Evolutionary conservation across 805 yeast species (phyloP), one percentile per base, ranked within the genome.

Genomic region (Torulaspora gathmanii): DNA sequence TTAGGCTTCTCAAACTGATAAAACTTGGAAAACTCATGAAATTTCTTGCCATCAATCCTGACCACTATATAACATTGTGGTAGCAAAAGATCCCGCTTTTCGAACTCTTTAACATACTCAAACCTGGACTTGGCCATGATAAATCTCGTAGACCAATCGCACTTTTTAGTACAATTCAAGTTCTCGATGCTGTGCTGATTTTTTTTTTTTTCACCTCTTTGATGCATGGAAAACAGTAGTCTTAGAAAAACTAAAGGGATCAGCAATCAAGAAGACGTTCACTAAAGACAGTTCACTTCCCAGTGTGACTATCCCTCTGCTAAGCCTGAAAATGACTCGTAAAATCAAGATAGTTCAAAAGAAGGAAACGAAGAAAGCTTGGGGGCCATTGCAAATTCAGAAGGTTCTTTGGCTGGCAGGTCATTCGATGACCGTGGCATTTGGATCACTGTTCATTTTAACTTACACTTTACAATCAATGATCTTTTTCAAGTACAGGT

Each of bases 31-130:
- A 93, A 83, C 55, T 80, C 82, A 67, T 93, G 99, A 63, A 93
- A 93, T 19, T 96, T 95, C 52, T 93, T 77, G 1, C 99, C 99
- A 59, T 93, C 99, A 0, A 93, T 80, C 34, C 99, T 73, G 2
- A 93, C 78, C 8, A 93, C 83, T 7, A 93, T 80, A 64, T 82
- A 82, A 0, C 95, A 80, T 46, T 87, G 83, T 1, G 90, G 96
- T 0, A 93, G 73, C 4, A 93, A 72, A 25, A 68, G 67, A 53
- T 79, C 79, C 46, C 86, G 91, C 26, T 77, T 70, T 63, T 93
- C 99, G 64, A 87, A 93, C 44, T 69, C 67, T 55, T 79, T 82
- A 35, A 90, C 98, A 62, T 91, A 93, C 61, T 90, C 96, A 61
- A 76, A 91, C 50, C 88, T 71, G 3, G 95, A 85, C 43, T 87